Percentiles rank a stretch among this genome's conserved stretches.
These are phyloP conservation scores for Eucalyptus fibrosa DNA, from an alignment of 345 rosid genomes.

Conservation along the genomic window DNA sequence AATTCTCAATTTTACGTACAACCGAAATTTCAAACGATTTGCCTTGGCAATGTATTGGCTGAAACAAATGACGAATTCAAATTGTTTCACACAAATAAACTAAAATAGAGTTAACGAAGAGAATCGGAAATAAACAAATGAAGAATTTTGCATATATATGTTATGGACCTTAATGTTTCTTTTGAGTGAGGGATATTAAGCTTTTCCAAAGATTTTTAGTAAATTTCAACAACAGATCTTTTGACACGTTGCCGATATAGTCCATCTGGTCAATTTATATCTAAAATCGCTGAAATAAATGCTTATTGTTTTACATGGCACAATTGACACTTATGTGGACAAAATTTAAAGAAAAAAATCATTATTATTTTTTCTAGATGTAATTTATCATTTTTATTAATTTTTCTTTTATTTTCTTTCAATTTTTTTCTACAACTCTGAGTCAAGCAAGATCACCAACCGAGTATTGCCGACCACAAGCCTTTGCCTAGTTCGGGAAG, in stretches of 20 bases:
- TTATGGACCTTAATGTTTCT: background rate
- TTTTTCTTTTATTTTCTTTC: no score
- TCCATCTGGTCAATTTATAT: no score
- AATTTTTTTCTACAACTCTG: background rate
- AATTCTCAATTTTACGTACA: background rate
- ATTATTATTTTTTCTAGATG: no score
- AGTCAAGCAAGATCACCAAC: background rate
- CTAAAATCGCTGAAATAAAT: accelerated
- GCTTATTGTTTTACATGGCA: accelerated
- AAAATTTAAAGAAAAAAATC: no score
- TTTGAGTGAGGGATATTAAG: background rate
- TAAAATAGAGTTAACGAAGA: background rate
- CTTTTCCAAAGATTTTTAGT: background rate
- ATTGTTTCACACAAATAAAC: background rate
- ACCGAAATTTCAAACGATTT: background rate
- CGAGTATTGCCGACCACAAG: accelerated
- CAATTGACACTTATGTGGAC: no score
- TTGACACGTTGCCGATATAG: accelerated
- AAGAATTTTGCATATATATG: background rate
- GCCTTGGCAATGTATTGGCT: background rate
- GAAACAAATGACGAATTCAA: background rate
- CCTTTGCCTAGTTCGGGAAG: background rate
- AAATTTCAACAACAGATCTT: background rate
- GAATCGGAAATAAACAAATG: background rate
- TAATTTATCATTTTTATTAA: no score